Evolutionary conservation across 2,329 filamentous ascomycete species (phyloP).

Genomic region (Neopestalotiopsis rosae): DNA sequence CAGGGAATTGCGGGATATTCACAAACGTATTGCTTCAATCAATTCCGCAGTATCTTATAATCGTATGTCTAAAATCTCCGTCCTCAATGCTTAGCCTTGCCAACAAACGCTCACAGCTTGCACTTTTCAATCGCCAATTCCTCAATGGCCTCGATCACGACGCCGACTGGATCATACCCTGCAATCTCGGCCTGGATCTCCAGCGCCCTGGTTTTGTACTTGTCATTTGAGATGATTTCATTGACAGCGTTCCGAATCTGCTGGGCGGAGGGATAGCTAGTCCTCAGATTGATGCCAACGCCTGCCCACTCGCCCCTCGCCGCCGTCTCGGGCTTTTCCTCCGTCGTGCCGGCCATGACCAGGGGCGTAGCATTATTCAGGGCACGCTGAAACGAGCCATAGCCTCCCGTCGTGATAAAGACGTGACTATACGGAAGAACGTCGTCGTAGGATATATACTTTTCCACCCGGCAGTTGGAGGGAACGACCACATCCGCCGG

Average conservation of each 20-base stretch:
- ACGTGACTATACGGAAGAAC: constrained; percentile 40
- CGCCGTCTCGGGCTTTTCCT: constrained; percentile 47
- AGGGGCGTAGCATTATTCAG: constrained; percentile 51
- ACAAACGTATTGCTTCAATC: no score
- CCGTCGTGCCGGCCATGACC: constrained; percentile 47
- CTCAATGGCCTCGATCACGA: constrained; percentile 14
- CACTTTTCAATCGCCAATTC: constrained; percentile 4
- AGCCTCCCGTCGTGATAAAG: constrained; percentile 55
- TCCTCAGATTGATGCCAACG: constrained; percentile 47
- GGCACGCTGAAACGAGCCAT: constrained; percentile 51
- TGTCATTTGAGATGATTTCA: constrained; percentile 9
- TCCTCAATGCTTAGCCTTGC: no score
- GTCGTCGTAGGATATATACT: constrained; percentile 40
- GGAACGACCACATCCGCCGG: constrained; percentile 22
- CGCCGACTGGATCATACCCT: constrained; percentile 2
- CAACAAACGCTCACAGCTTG: neutral
- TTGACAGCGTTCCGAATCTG: constrained; percentile 14
- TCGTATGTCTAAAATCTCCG: no score
- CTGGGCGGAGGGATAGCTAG: constrained; percentile 7
- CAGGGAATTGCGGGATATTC: no score
- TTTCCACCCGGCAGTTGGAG: constrained; percentile 35
- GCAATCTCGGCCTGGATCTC: constrained; percentile 18
- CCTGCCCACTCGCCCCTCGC: constrained; percentile 48
- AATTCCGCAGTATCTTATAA: no score
- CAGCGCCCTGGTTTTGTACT: constrained; percentile 13